Evolutionary conservation across 2,329 filamentous ascomycete genomes (phyloP), one percentile per base, ranked within the genome.

Genomic region (Scortechinia acanthostroma): DNA sequence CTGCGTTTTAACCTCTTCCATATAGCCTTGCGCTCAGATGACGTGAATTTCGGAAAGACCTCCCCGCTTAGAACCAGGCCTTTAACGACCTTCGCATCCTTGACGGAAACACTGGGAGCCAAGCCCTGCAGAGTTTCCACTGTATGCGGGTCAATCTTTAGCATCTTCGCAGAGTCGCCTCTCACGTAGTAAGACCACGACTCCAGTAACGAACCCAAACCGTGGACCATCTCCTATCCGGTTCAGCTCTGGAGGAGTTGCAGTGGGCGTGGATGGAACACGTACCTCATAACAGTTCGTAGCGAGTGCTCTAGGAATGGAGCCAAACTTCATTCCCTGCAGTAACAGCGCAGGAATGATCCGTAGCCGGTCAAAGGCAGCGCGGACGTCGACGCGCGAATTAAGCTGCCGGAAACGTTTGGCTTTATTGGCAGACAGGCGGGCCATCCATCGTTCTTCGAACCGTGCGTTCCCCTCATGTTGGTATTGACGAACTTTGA

Each of bases 271-370:
- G 42, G 13, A 48, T 42, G 45, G 48, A 44, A 35, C 48, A 55
- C 53, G 47, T 48, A 63, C 55, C 47, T 63, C 52, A 46, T 61
- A 49, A 46, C 51, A 61, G 46, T 54, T 54, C n/a, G 58, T 45
- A 2, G 52, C 51, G 33, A 64, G 49, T 28, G 59, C 50, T 42
- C 47, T 54, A 42, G 57, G 47, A 22, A 55, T 49, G 14, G 48
- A 53, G 30, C 56, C 53, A 4, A 61, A 48, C 33, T 52, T 52
- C 47, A 62, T 59, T 42, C 52, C 54, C 43, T 50, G 49, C 53
- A 52, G 25, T n/a, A 30, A 58, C 40, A 60, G 53, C 40, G 53
- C 52, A n/a, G 55, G 55, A 19, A 65, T 58, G 21, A 46, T 42
- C 2, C 59, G 51, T 21, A 63, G 47, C 15, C 33, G 44, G 44